Percentiles rank a stretch among this genome's conserved stretches.
Conservation (phyloP, 1,139 yeast species). For the Kodamaea suecica region DNA sequence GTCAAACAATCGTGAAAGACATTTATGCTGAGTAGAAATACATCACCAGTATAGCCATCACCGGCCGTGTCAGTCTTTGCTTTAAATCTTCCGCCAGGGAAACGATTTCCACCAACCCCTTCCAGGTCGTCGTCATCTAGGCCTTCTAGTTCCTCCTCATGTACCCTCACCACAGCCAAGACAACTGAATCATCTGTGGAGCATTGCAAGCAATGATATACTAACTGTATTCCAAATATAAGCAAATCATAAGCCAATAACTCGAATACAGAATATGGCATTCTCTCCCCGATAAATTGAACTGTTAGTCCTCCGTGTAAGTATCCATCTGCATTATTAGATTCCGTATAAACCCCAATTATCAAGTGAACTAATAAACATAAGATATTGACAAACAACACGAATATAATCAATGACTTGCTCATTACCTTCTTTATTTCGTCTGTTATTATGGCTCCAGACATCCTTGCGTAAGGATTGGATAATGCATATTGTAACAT, state of each 20-base stretch:
- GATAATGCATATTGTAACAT: constrained; percentile 30
- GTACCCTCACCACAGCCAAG: constrained; percentile 15
- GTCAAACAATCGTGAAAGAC: constrained; percentile 17
- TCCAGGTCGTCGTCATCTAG: no score
- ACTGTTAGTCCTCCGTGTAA: constrained; percentile 37
- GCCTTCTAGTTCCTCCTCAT: constrained; percentile 4
- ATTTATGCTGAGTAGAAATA: constrained; percentile 29
- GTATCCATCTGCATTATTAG: constrained; percentile 17
- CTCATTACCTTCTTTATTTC: constrained; percentile 27
- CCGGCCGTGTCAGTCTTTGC: constrained; percentile 18
- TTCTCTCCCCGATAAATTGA: constrained; percentile 42
- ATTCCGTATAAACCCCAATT: constrained; percentile 24
- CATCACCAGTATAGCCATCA: constrained; percentile 45
- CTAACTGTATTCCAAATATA: constrained; percentile 27
- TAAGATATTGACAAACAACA: constrained; percentile 25
- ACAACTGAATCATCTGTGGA: constrained; percentile 31
- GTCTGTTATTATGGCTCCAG: constrained; percentile 20
- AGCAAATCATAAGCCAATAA: constrained; percentile 28
- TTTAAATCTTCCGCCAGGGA: constrained; percentile 11
- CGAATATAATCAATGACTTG: constrained; percentile 27
- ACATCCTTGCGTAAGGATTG: constrained; percentile 18
- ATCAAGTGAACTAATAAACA: constrained; percentile 29
- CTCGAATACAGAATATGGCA: constrained; percentile 26
- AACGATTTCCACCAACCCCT: no score
- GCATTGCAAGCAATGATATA: constrained; percentile 34